phyloP scores from a whole-genome alignment of 2,329 filamentous ascomycete genomes.

The Penicillium sp. region DNA sequence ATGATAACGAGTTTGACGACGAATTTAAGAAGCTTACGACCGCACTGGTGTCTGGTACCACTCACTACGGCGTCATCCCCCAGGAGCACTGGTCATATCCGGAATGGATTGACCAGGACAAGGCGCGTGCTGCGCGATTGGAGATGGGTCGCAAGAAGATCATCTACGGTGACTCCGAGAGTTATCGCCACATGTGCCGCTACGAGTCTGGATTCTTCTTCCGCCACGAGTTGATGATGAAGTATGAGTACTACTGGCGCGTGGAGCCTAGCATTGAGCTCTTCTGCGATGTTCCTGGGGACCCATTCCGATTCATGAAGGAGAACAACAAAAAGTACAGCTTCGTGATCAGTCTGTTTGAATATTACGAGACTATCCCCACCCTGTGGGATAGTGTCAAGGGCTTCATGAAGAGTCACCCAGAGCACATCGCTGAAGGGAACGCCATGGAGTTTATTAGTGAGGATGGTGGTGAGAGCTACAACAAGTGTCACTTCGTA shows the following conservation, averaged over 20 bases:
- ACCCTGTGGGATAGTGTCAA: constrained; percentile 94
- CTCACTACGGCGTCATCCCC: constrained; percentile 85
- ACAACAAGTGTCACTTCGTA: constrained; percentile 98
- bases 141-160: constrained; percentile 94
- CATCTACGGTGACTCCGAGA: constrained; percentile 96
- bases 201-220: constrained; percentile 99
- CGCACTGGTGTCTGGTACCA: constrained; percentile 86
- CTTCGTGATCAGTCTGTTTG: constrained; percentile 91
- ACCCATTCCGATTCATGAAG: constrained; percentile 94
- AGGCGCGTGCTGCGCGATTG: constrained; percentile 83
- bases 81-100: constrained; percentile 97
- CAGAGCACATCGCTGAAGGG: constrained; percentile 77
- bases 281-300: constrained; percentile 92
- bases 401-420: constrained; percentile 88
- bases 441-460: constrained; percentile 92
- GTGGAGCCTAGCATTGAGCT: constrained; percentile 97
- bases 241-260: constrained; percentile 99
- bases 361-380: constrained; percentile 94
- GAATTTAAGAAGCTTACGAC: constrained; percentile 90
- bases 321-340: constrained; percentile 98
- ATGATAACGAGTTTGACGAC: constrained; percentile 90
- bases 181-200: constrained; percentile 98
- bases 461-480: constrained; percentile 85
- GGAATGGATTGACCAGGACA: constrained; percentile 91
- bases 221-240: constrained; percentile 85